phyloP scores from a whole-genome alignment of 1,284 basidiomycete genomes.

The Ceratobasidium sp. region DNA sequence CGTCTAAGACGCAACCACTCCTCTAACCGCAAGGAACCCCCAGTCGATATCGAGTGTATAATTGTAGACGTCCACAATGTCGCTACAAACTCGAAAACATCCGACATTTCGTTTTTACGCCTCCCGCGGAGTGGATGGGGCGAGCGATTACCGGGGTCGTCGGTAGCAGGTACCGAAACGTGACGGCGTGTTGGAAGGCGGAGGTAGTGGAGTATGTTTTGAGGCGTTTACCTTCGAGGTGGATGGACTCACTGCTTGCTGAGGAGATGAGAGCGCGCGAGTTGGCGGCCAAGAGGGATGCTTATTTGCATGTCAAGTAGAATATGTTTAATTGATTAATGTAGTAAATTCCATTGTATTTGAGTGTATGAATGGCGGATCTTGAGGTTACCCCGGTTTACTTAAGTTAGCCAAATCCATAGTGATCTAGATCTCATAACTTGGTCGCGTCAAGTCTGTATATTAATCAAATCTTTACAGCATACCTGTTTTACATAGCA shows the following conservation, averaged over 20 bases:
- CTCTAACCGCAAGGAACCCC: background rate
- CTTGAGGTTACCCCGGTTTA: no score
- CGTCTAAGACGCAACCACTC: constrained; percentile 25
- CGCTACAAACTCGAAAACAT: constrained; percentile 14
- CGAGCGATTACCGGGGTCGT: constrained; percentile 26
- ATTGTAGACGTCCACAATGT: constrained; percentile 24
- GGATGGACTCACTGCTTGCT: constrained; percentile 9
- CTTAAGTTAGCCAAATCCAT: no score
- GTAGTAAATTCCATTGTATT: no score
- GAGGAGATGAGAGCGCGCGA: constrained; percentile 5
- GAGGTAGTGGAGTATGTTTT: constrained; percentile 6
- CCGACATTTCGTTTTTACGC: constrained; percentile 14
- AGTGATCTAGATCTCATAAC: no score
- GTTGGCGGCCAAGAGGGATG: background rate
- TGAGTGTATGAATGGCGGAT: no score
- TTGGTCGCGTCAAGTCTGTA: no score
- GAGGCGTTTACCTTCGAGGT: background rate
- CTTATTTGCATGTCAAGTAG: no score
- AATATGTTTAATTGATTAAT: no score
- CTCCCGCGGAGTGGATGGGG: constrained; percentile 14
- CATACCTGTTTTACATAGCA: no score
- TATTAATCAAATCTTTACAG: no score
- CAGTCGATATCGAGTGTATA: constrained; percentile 7
- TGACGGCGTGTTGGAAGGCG: constrained; percentile 30
- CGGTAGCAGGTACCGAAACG: background rate